These are phyloP conservation scores for Conringia planisiliqua DNA, from an alignment of 345 rosid genomes.

Conservation along the genomic window DNA sequence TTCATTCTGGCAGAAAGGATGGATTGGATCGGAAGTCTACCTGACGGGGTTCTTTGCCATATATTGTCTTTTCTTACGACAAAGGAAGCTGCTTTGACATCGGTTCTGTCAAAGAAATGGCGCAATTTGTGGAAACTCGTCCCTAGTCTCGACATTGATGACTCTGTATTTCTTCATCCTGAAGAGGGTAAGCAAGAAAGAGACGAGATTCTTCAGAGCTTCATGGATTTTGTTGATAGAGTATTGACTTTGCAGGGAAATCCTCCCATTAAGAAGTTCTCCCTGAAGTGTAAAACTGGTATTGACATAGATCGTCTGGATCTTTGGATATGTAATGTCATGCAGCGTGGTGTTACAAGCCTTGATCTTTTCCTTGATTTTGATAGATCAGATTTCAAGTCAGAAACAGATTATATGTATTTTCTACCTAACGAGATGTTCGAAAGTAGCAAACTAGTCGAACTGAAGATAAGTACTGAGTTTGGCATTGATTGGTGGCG, in stretches of 20 bases:
- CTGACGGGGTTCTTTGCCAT: background rate
- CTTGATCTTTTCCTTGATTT: background rate
- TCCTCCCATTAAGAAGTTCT: background rate
- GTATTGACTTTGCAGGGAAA: background rate
- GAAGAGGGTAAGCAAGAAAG: slow-evolving; percentile 4
- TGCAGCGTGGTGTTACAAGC: background rate
- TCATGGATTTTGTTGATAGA: slow-evolving; percentile 1
- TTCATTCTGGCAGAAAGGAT: background rate
- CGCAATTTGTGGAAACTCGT: background rate
- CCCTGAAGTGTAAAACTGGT: background rate
- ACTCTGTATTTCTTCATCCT: background rate
- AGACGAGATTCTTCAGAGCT: background rate
- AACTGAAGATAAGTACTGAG: background rate
- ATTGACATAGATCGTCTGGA: background rate
- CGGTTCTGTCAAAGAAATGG: background rate
- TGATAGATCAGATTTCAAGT: background rate
- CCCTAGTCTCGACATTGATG: background rate
- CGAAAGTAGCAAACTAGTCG: background rate
- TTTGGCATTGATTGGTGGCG: background rate
- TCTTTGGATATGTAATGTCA: background rate
- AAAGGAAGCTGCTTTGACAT: background rate
- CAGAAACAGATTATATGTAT: background rate
- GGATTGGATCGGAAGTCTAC: background rate
- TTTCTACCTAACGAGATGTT: background rate
- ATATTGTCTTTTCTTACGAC: background rate